Conservation (phyloP, 352 stramenopile genomes). For the Phytophthora capsici region DNA sequence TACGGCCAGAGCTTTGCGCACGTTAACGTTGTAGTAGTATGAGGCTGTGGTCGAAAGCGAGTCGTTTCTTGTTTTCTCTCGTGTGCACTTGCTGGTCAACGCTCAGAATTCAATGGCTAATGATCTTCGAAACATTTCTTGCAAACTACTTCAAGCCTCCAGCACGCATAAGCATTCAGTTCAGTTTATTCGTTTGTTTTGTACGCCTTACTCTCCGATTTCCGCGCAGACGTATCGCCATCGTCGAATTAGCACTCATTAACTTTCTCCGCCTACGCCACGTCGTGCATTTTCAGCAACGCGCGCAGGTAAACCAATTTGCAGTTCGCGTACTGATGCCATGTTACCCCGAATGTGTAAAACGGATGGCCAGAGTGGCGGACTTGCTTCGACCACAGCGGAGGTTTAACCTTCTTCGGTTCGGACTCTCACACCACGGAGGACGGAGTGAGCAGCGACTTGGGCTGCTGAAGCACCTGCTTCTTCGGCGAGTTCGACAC, state of each 20-base stretch:
- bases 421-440: conserved; percentile 61
- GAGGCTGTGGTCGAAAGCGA: no score
- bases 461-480: conserved; percentile 52
- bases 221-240: conserved; percentile 28
- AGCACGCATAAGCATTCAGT: conserved; percentile 34
- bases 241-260: conserved; percentile 18
- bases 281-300: conserved; percentile 30
- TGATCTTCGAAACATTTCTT: no score
- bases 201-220: conserved; percentile 16
- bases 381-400: conserved; percentile 15
- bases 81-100: no score
- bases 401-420: conserved; percentile 24
- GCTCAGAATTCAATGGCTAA: no score
- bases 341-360: not conserved
- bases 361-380: conserved; percentile 10
- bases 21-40: conserved; percentile 16
- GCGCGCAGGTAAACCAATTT: conserved; percentile 14
- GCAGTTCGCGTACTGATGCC: conserved; percentile 22
- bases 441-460: conserved; percentile 54
- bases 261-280: conserved; percentile 14
- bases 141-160: not conserved
- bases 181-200: conserved; percentile 40
- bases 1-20: conserved; percentile 21
- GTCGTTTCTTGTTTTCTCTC: no score
- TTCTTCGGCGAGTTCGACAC: conserved; percentile 39